A percentile compares a stretch with the other conserved stretches of the same genome.
These are phyloP conservation scores for Leccinum variabile DNA, from an alignment of 1,284 basidiomycete species.

Conservation along the genomic window DNA sequence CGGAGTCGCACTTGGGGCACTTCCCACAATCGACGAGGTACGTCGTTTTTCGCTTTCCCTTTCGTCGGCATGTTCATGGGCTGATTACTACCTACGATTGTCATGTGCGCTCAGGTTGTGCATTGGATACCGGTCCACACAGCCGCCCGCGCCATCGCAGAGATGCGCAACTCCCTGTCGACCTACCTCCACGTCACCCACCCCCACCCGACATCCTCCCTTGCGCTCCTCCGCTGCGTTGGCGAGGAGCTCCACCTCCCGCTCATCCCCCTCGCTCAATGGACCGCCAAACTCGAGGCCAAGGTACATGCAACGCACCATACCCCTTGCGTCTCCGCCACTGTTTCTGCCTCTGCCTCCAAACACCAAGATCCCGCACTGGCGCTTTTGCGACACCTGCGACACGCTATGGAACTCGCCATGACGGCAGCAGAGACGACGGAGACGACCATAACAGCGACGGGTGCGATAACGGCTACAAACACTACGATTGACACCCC, in stretches of 20 bases:
- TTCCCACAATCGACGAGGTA: constrained; percentile 26
- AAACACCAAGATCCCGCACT: constrained; percentile 8
- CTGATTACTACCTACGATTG: neutral
- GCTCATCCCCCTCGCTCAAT: constrained; percentile 19
- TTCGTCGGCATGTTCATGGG: neutral
- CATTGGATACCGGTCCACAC: constrained; percentile 24
- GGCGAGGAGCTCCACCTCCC: constrained; percentile 16
- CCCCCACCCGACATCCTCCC: constrained; percentile 15
- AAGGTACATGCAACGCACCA: constrained; percentile 3
- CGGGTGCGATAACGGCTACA: neutral
- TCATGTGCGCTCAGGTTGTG: constrained; percentile 10
- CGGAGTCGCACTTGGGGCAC: constrained; percentile 12
- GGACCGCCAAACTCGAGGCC: constrained; percentile 17
- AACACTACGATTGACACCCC: neutral
- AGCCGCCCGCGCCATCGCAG: constrained; percentile 15
- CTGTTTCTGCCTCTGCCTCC: neutral
- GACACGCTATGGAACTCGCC: neutral
- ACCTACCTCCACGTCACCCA: constrained; percentile 15
- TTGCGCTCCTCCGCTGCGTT: constrained; percentile 15
- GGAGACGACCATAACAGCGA: neutral
- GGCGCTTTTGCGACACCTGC: constrained; percentile 15
- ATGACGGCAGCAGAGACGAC: neutral
- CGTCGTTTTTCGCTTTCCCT: neutral
- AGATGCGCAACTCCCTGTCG: constrained; percentile 16
- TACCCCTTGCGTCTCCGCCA: neutral